Evolutionary conservation across 495 filamentous ascomycete genomes (phyloP).

Genomic region (Evernia prunastri): DNA sequence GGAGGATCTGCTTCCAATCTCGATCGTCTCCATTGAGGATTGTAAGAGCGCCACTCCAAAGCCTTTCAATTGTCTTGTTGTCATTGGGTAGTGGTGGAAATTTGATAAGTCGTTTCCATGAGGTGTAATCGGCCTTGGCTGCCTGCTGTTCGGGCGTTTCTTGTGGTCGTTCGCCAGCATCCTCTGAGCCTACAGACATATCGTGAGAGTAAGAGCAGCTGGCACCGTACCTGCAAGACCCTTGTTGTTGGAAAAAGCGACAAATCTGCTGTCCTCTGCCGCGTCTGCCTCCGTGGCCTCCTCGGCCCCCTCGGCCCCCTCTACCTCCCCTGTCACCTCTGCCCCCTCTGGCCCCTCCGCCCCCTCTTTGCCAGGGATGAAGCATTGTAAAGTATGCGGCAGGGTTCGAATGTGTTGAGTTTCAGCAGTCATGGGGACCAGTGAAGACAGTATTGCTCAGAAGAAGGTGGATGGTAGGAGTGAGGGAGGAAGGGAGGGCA

Average conservation of each 20-base stretch:
- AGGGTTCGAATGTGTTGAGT: not conserved
- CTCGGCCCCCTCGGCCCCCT: too few relatives aligned
- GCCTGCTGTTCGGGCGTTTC: slow-evolving; percentile 7
- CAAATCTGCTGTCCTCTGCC: not conserved
- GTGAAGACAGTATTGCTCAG: not conserved
- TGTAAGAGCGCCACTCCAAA: slow-evolving; percentile 7
- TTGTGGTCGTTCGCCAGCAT: not conserved
- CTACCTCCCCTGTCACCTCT: not conserved
- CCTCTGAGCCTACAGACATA: too few relatives aligned
- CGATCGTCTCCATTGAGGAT: slow-evolving; percentile 8
- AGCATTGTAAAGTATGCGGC: not conserved
- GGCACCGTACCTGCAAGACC: not conserved
- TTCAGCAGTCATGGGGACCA: not conserved
- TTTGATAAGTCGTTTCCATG: slow-evolving; percentile 13
- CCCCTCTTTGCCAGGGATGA: not conserved
- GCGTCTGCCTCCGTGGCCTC: not conserved
- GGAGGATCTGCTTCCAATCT: slow-evolving; percentile 13
- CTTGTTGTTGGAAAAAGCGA: not conserved
- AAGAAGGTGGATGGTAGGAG: too few relatives aligned
- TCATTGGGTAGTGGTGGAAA: slow-evolving; percentile 5
- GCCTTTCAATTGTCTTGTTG: slow-evolving; percentile 3
- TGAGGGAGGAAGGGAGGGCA: not conserved
- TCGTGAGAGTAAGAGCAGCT: slow-evolving; percentile 2
- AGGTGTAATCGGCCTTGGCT: slow-evolving; percentile 8
- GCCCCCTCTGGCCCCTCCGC: too few relatives aligned